Percentiles rank a stretch among this genome's conserved stretches.
Evolutionary conservation across 345 rosid genomes (phyloP).

Genomic region (Atalantia buxifolia): DNA sequence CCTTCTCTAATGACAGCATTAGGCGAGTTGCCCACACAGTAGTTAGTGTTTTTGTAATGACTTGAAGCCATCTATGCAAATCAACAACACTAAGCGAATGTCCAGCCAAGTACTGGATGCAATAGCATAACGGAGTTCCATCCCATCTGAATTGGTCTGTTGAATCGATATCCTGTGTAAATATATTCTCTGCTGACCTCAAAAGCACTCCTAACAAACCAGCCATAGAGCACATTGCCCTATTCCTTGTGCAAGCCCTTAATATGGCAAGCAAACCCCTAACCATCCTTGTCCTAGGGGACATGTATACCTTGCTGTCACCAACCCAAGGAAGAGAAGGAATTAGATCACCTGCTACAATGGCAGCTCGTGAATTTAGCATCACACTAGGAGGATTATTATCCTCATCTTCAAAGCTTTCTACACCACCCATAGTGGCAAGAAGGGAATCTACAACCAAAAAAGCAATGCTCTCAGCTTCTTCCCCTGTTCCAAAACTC

Average conservation of each 20-base stretch:
- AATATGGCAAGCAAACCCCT: slow-evolving; percentile 90
- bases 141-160: slow-evolving; percentile 55
- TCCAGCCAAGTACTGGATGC: slow-evolving; percentile 87
- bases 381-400: slow-evolving; percentile 97
- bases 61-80: slow-evolving; percentile 75
- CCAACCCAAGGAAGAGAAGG: slow-evolving; percentile 83
- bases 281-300: slow-evolving; percentile 91
- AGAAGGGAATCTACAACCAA: slow-evolving; percentile 93
- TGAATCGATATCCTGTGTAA: slow-evolving; percentile 55
- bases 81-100: slow-evolving; percentile 87
- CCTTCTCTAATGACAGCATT: slow-evolving; percentile 84
- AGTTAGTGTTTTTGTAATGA: slow-evolving; percentile 55
- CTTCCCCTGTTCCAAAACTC: slow-evolving; percentile 73
- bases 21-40: slow-evolving; percentile 70
- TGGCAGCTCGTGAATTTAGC: slow-evolving; percentile 96
- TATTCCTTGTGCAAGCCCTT: slow-evolving; percentile 96
- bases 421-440: slow-evolving; percentile 99
- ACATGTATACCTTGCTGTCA: slow-evolving; percentile 69
- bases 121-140: slow-evolving; percentile 69
- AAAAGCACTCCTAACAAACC: slow-evolving; percentile 85
- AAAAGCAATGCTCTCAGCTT: slow-evolving; percentile 73
- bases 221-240: slow-evolving; percentile 97
- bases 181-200: slow-evolving; percentile 78
- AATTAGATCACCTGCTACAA: slow-evolving; percentile 92
- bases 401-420: slow-evolving; percentile 95